Base-by-base conservation (phyloP, 208 protist genomes). In the Acanthamoeba sp. region DNA sequence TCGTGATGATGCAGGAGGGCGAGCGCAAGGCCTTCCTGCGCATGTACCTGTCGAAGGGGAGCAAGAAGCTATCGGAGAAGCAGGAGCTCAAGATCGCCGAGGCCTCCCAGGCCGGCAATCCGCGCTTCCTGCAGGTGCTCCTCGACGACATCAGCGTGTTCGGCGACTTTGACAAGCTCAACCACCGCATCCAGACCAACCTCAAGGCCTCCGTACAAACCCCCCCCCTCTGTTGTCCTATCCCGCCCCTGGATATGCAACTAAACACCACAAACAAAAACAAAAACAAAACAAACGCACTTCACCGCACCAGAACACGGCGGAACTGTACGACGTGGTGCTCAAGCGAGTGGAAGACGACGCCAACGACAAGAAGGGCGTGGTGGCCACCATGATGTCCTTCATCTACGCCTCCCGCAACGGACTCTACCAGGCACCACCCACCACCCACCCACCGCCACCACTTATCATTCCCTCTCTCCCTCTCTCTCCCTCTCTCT, bases 131-230 rank as follows among this genome's bases (percentile, higher is more conserved):
- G 32, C 94, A 95, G 69, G 84, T 91, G 36, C n/a, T 96, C 0
- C 29, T 96, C 0, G 95, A 96, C 55, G 95, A 96, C 40, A 96
- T 96, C 32, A 82, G 88, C 29, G 94, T 96, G 36, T 95, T 95
- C 52, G 95, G 95, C 34, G 95, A 96, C 22, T 66, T 55, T 48
- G 95, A 96, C 29, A 40, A 80, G 29, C 45, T 96, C 0, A 73
- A 95, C 45, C 48, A 92, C 12, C 59, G 95, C 45, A 94, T 96
- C 40, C 64, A 64, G 24, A 12, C 27, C 2, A 16, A 93, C 5
- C 80, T 95, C 18, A 50, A 91, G 45, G 95, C 95, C 12, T 95
- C 48, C 18, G 95, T 95, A 93, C 42, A 5, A 14, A 57, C 32
- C 55, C 91, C 22, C 94, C 95, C 1, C 95, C 91, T 50, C 64